phyloP scores from a whole-genome alignment of 345 rosid genomes.

The Heritiera fomes region DNA sequence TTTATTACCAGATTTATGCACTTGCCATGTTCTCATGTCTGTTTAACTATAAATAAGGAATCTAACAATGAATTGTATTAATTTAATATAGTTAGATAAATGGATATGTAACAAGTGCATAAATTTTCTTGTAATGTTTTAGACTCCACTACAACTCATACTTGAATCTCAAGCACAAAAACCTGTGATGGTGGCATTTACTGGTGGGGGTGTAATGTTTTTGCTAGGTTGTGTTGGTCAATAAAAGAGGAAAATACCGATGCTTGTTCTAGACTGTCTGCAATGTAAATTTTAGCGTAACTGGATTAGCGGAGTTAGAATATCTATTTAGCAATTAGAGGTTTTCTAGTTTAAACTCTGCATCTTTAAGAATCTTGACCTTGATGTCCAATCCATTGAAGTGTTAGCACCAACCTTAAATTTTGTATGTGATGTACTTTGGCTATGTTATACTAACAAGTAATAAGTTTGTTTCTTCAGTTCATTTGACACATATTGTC shows the following conservation, averaged over 20 bases:
- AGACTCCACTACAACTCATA: background rate
- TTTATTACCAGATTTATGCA: background rate
- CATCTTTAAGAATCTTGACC: background rate
- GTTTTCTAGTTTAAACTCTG: background rate
- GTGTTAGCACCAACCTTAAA: background rate
- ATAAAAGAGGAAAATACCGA: background rate
- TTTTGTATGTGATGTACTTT: background rate
- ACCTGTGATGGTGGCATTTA: background rate
- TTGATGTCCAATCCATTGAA: background rate
- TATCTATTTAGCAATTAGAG: background rate
- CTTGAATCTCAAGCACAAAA: constrained; percentile 2
- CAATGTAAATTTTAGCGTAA: background rate
- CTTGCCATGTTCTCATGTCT: background rate
- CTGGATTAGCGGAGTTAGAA: background rate
- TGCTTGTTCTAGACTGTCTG: background rate
- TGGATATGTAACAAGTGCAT: background rate
- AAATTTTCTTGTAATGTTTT: background rate
- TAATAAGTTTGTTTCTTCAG: constrained; percentile 6
- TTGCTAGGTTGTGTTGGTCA: background rate
- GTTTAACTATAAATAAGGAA: background rate
- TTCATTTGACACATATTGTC: background rate
- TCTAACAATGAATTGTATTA: background rate
- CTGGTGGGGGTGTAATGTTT: background rate
- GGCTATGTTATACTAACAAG: background rate
- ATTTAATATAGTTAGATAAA: background rate